Base-by-base conservation (phyloP, 2,329 filamentous ascomycete species). In the Didymella pomorum region DNA sequence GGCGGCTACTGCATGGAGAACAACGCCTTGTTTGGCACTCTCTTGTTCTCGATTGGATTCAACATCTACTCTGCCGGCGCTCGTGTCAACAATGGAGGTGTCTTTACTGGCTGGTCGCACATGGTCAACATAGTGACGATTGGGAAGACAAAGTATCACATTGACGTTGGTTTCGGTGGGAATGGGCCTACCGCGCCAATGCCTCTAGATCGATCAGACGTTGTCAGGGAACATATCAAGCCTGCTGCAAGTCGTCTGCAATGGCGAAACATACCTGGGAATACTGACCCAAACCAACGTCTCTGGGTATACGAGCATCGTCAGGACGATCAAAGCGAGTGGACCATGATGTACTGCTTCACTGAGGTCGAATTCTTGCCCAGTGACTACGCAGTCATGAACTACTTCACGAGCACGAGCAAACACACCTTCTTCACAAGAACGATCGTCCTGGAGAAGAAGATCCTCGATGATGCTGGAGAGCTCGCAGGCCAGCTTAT, bases 271-370 rank as follows among this genome's bases (percentile, higher is more conserved):
- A 70, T 78, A 26, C 53, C 69, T 2, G 70, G 52, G 0, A 75
- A 73, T 43, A 71, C 65, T 2, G 76, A 78, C 42, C 62, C 67
- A 6, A 67, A 71, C 28, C 78, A 78, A 55, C 75, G 79, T 21
- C 63, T 81, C 4, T 82, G 80, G 80, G 76, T 80, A 10, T 81
- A 78, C 51, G 76, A 81, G 64, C 70, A 71, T 57, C 68, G 68
- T 3, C 67, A 62, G 4, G 64, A 73, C 18, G 69, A 74, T 0
- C 76, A 81, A 0, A 77, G 75, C 45, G 78, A 79, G 2, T 93
- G 88, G 86, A 78, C 82, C 21, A 78, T 84, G 1, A 83, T 81
- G 46, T 91, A 91, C 72, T 85, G 82, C 60, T 93, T 92, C 72
- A 82, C 83, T 14, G 76, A 78, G 63, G 60, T 77, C 3, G 76